Evolutionary conservation across 208 protist species (phyloP).

Genomic region (Crithidia acanthocephali): DNA sequence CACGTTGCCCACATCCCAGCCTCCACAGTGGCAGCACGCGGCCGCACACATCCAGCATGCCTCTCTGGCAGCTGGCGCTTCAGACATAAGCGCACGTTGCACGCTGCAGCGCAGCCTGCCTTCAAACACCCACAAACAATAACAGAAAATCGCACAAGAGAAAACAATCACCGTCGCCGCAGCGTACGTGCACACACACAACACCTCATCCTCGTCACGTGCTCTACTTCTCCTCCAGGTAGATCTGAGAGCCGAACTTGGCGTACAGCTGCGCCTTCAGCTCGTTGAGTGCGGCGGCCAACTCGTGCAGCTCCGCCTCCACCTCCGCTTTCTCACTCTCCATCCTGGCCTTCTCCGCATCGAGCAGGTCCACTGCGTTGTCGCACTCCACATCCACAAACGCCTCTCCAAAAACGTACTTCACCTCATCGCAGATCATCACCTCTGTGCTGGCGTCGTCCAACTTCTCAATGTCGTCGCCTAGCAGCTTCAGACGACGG

Average conservation of each 20-base stretch:
- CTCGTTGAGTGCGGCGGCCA: slow-evolving; percentile 58
- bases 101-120: too few species aligned
- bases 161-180: too few species aligned
- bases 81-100: not conserved
- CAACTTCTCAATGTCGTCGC: slow-evolving; percentile 78
- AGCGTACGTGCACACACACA: not conserved
- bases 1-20: too few species aligned
- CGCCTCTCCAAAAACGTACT: slow-evolving; percentile 89
- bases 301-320: slow-evolving; percentile 54
- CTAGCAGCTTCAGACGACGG: slow-evolving; percentile 41
- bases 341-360: slow-evolving; percentile 56
- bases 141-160: too few species aligned
- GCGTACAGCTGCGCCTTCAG: slow-evolving; percentile 91
- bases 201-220: not conserved
- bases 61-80: too few species aligned
- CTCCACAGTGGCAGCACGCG: too few species aligned
- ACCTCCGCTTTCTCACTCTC: slow-evolving; percentile 53
- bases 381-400: slow-evolving; percentile 83
- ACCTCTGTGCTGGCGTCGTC: slow-evolving; percentile 56
- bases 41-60: too few species aligned
- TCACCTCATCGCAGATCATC: slow-evolving; percentile 72
- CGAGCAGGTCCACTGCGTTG: slow-evolving; percentile 61
- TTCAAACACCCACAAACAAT: not conserved
- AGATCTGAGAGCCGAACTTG: slow-evolving; percentile 90
- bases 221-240: slow-evolving; percentile 87